Evolutionary conservation across 805 yeast genomes (phyloP), one percentile per base, ranked within the genome.

Genomic region (Candida sanyiensis): DNA sequence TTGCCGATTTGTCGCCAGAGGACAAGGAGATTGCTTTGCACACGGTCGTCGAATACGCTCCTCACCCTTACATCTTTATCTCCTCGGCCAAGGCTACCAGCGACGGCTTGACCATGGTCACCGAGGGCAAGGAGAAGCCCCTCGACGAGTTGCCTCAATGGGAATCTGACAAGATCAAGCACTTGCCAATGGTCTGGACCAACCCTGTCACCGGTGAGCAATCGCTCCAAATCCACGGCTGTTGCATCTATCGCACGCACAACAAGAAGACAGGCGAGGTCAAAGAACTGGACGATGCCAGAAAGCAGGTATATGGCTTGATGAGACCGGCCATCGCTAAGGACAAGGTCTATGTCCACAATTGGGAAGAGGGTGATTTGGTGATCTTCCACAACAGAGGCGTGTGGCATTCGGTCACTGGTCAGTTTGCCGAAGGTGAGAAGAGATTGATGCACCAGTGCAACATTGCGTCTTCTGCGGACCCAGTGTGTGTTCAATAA

Each of bases 401-500:
- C 31, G 89, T 87, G 9, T 83, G 90, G 83, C 96, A 87, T 58
- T 77, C 90, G 2, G 96, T 87, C 23, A 86, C 95, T 12, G 95
- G 96, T 37, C 95, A 86, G 61, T 81, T 87, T 62, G 79, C 74
- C 15, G 72, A 72, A 15, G 85, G 82, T 34, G 93, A 86, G 56
- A 77, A 75, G 52, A 75, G 96, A 61, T 68, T 87, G 56, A 86
- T 87, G 94, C 96, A 87, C 57, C 96, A 87, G 65, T 87, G 96
- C 64, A 87, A 87, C 64, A 83, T 87, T 58, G 95, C 96, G 16
- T 75, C 86, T 55, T 89, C 87, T 7, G 48, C 56, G 12, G 90
- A 83, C 54, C 95, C 95, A 3, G 57, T 63, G 6, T 51, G 57
- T 45, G 50, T 44, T 47, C 70, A 64, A 49, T 72, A 72, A 51